phyloP scores from a whole-genome alignment of 257 asterid species.

The Galeopsis tetrahit region DNA sequence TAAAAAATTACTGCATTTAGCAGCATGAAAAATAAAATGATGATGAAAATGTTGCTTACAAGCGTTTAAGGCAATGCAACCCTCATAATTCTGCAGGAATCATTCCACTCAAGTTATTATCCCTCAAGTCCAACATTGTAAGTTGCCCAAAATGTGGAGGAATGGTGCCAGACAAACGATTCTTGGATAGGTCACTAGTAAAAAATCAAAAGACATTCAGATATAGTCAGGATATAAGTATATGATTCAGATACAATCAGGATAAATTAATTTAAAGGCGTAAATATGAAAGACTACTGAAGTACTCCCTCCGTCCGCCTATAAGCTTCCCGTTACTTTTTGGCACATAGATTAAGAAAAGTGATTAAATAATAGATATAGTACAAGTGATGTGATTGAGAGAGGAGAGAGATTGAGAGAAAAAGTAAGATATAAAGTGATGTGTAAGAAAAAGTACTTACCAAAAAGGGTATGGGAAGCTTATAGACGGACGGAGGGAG shows the following conservation, averaged over 20 bases:
- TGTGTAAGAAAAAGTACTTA: too few relatives aligned
- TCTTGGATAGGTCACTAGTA: slow-evolving; percentile 65
- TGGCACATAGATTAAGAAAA: too few relatives aligned
- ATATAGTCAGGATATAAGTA: slow-evolving; percentile 18
- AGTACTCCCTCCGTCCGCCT: too few relatives aligned
- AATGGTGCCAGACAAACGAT: slow-evolving; percentile 67
- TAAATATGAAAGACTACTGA: too few relatives aligned
- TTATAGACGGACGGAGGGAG: too few relatives aligned
- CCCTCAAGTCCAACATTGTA: slow-evolving; percentile 61
- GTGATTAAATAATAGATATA: too few relatives aligned
- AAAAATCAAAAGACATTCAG: slow-evolving; percentile 27
- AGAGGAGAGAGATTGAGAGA: too few relatives aligned
- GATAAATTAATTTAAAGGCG: too few relatives aligned
- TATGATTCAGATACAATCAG: not conserved
- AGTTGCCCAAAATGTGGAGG: slow-evolving; percentile 53
- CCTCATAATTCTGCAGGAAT: slow-evolving; percentile 80
- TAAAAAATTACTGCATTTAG: slow-evolving; percentile 12
- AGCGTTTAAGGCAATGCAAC: slow-evolving; percentile 54
- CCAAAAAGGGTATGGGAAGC: too few relatives aligned
- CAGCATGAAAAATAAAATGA: slow-evolving; percentile 6
- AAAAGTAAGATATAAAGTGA: too few relatives aligned
- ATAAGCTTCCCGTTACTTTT: too few relatives aligned
- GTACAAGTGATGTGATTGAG: too few relatives aligned
- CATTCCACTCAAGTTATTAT: slow-evolving; percentile 68
- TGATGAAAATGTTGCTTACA: slow-evolving; percentile 51